Conservation (phyloP, 148 eudicot species). For the Nepenthes gracilis region DNA sequence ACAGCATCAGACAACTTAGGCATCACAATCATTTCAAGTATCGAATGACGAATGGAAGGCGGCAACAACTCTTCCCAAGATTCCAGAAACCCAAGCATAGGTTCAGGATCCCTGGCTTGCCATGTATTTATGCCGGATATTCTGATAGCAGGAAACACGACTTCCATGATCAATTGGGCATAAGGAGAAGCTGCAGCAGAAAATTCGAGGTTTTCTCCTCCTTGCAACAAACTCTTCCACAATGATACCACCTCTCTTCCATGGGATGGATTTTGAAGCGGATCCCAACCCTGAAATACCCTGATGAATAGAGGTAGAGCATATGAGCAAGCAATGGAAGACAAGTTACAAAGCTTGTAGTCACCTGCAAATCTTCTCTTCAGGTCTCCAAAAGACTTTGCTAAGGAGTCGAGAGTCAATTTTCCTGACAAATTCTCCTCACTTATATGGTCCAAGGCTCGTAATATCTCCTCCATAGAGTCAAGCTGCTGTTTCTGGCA, state of each 20-base stretch:
- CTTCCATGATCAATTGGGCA: slow-evolving; percentile 66
- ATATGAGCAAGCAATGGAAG: slow-evolving; percentile 63
- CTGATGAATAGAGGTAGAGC: slow-evolving; percentile 72
- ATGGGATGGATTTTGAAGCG: slow-evolving; percentile 62
- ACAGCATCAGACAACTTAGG: slow-evolving; percentile 76
- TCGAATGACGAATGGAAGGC: slow-evolving; percentile 39
- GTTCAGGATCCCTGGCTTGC: slow-evolving; percentile 91
- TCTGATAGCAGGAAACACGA: slow-evolving; percentile 83
- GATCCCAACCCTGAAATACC: slow-evolving; percentile 92
- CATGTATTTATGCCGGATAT: slow-evolving; percentile 79
- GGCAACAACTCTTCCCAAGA: slow-evolving; percentile 78
- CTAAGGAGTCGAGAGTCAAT: slow-evolving; percentile 57
- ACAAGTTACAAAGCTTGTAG: slow-evolving; percentile 63
- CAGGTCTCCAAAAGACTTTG: slow-evolving; percentile 41
- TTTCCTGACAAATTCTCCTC: slow-evolving; percentile 42
- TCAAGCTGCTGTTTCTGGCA: slow-evolving; percentile 56
- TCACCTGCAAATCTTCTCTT: slow-evolving; percentile 46
- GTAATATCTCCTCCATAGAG: slow-evolving; percentile 42
- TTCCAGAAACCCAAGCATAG: slow-evolving; percentile 70
- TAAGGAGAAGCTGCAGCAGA: slow-evolving; percentile 49
- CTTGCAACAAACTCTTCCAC: slow-evolving; percentile 73
- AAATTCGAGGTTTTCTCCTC: slow-evolving; percentile 38
- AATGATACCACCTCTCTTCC: slow-evolving; percentile 38
- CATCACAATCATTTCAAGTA: slow-evolving; percentile 61
- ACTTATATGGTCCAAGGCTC: slow-evolving; percentile 34